Conservation (phyloP, 768 basidiomycete species). For the Calocera cornea region DNA sequence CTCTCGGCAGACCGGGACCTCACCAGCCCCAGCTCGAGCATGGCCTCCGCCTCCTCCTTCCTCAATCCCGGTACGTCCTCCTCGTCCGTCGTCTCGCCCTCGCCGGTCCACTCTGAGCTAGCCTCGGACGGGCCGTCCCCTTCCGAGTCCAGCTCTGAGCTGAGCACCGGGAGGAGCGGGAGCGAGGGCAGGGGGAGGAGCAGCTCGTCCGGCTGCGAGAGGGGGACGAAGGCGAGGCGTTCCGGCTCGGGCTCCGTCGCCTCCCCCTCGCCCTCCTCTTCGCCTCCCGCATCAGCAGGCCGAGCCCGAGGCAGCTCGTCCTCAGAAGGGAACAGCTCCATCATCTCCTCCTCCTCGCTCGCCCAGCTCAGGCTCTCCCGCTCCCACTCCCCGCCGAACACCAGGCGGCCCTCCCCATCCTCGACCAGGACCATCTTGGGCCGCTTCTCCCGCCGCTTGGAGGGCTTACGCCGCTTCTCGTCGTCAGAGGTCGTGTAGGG, state of each 20-base stretch:
- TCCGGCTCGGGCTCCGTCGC: background rate
- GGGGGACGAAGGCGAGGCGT: background rate
- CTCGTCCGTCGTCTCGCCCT: slow-evolving; percentile 3
- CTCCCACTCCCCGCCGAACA: background rate
- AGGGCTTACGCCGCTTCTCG: background rate
- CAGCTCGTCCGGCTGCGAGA: slow-evolving; percentile 1
- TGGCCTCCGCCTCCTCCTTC: background rate
- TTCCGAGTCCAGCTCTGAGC: background rate
- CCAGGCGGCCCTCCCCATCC: background rate
- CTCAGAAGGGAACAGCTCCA: slow-evolving; percentile 2
- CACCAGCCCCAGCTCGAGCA: background rate
- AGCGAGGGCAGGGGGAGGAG: background rate
- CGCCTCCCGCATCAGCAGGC: background rate
- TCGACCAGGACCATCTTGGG: slow-evolving; percentile 1
- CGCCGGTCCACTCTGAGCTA: background rate
- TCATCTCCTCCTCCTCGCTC: background rate
- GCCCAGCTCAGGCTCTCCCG: background rate
- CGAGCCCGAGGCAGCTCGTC: background rate
- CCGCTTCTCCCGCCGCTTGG: background rate
- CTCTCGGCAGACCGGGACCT: background rate
- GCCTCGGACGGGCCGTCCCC: background rate
- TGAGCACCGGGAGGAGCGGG: background rate
- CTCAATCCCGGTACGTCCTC: slow-evolving; percentile 1
- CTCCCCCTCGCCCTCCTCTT: background rate
- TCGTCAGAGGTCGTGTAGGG: background rate